phyloP scores from a whole-genome alignment of 2,329 filamentous ascomycete genomes.

The Lasiodiplodia gonubiensis region DNA sequence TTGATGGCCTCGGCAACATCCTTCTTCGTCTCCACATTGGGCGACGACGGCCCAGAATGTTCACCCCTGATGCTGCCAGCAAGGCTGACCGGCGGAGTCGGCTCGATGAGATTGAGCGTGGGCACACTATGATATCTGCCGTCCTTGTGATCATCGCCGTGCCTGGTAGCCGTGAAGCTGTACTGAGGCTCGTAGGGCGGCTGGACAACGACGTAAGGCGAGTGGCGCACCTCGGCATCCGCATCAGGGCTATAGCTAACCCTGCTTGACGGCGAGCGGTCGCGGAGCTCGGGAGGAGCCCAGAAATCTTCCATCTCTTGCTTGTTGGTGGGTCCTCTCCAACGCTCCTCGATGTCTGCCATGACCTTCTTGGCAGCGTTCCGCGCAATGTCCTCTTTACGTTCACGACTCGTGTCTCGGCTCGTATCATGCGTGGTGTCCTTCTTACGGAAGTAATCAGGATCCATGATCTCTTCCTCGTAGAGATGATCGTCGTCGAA shows the following conservation, averaged over 20 bases:
- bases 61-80: slow-evolving; percentile 44
- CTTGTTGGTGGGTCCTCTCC: slow-evolving; percentile 46
- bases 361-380: slow-evolving; percentile 48
- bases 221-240: slow-evolving; percentile 52
- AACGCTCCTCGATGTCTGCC: slow-evolving; percentile 51
- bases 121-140: slow-evolving; percentile 55
- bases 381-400: slow-evolving; percentile 35
- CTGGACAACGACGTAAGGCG: slow-evolving; percentile 40
- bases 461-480: slow-evolving; percentile 55
- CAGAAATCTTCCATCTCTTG: slow-evolving; percentile 53
- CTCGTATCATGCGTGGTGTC: slow-evolving; percentile 31
- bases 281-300: slow-evolving; percentile 50
- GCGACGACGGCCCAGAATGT: slow-evolving; percentile 44
- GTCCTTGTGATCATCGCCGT: slow-evolving; percentile 41
- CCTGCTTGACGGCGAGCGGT: slow-evolving; percentile 37
- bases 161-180: slow-evolving; percentile 47
- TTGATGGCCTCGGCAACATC: slow-evolving; percentile 30
- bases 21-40: slow-evolving; percentile 29
- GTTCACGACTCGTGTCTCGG: not conserved
- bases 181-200: slow-evolving; percentile 48
- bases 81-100: slow-evolving; percentile 61
- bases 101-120: slow-evolving; percentile 61
- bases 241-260: slow-evolving; percentile 44
- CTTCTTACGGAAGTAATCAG: slow-evolving; percentile 52
- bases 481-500: slow-evolving; percentile 34